phyloP scores from a whole-genome alignment of 148 eudicot species.

The Spergularia bocconei region DNA sequence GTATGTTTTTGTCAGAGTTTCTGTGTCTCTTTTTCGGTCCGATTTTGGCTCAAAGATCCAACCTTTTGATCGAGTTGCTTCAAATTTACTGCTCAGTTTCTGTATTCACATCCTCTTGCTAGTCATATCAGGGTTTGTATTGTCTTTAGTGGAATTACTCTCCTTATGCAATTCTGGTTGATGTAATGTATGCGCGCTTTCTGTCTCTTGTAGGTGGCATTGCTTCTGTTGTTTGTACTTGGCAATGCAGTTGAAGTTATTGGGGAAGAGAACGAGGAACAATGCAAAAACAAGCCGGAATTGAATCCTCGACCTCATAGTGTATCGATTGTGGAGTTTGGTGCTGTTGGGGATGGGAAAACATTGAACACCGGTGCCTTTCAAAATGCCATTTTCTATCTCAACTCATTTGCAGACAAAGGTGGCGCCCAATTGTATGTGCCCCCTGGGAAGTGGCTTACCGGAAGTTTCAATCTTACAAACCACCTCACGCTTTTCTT shows the following conservation, averaged over 20 bases:
- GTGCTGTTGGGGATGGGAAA: slow-evolving; percentile 63
- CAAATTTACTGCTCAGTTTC: background rate
- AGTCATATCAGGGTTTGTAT: background rate
- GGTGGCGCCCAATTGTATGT: slow-evolving; percentile 65
- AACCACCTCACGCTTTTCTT: slow-evolving; percentile 65
- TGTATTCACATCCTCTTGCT: background rate
- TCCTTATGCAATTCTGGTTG: background rate
- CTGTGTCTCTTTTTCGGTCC: background rate
- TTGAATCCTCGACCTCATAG: slow-evolving; percentile 58
- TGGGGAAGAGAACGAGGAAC: slow-evolving; percentile 31
- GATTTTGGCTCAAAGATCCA: background rate
- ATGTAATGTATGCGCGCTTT: background rate
- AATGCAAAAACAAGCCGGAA: slow-evolving; percentile 42
- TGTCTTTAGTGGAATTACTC: background rate
- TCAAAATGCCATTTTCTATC: slow-evolving; percentile 61
- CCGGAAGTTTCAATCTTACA: slow-evolving; percentile 58
- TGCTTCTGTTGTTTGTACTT: slow-evolving; percentile 37
- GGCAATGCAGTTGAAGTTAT: slow-evolving; percentile 31
- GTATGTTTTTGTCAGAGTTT: background rate
- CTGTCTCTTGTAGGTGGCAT: slow-evolving; percentile 33
- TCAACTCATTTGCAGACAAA: slow-evolving; percentile 58
- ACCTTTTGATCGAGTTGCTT: slow-evolving; percentile 1
- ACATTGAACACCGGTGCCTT: slow-evolving; percentile 54
- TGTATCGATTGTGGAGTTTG: slow-evolving; percentile 58
- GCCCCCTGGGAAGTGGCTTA: slow-evolving; percentile 57